Base-by-base conservation (phyloP, 192 early-diverging fungal genomes). In the Irineochytrium annulatum region DNA sequence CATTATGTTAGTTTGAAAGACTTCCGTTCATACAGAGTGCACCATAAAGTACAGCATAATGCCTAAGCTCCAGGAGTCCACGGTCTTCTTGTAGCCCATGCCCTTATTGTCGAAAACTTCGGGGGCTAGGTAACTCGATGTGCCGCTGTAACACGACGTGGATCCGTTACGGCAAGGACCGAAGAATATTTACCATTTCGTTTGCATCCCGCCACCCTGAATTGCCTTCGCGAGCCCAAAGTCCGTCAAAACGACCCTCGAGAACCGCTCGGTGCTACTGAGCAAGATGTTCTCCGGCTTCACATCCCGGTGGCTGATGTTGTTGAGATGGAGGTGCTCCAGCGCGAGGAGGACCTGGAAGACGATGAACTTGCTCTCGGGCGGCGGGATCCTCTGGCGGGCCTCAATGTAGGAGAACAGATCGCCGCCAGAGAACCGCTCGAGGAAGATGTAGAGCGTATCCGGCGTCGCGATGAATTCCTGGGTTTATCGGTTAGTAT, bases 1-100 rank as follows among this genome's bases (percentile, higher is more conserved):
- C 11, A 8, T 41, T 41, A 13, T 13, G 37, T 41, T 41, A n/a
- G 37, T 41, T n/a, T 41, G 37, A 8, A 13, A n/a, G 11, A 13
- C n/a, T 41, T n/a, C 8, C 8, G 37, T 41, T n/a, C 11, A 8
- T 41, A n/a, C 37, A 8, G 37, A 41, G n/a, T 13, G 37, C 11
- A 93, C 67, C 91, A 93, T 92, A 53, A 90, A 86, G 62, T 84
- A 92, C 65, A 91, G 68, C 59, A 94, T 70, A 30, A 92, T 79
- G 30, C 91, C 91, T 53, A 91, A 69, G 28, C 84, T 84, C 91
- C 91, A 94, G 77, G 81, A 92, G 73, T 92, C 91, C 6, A 92
- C 88, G 51, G 79, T 77, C 37, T 55, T 52, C 22, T 30, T 34
- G 39, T 65, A 68, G 31, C 34, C 26, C 53, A 6, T 11, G 43